Evolutionary conservation across 139 green algal species (phyloP), one percentile per base, ranked within the genome.

Genomic region (Marvania coccoides): DNA sequence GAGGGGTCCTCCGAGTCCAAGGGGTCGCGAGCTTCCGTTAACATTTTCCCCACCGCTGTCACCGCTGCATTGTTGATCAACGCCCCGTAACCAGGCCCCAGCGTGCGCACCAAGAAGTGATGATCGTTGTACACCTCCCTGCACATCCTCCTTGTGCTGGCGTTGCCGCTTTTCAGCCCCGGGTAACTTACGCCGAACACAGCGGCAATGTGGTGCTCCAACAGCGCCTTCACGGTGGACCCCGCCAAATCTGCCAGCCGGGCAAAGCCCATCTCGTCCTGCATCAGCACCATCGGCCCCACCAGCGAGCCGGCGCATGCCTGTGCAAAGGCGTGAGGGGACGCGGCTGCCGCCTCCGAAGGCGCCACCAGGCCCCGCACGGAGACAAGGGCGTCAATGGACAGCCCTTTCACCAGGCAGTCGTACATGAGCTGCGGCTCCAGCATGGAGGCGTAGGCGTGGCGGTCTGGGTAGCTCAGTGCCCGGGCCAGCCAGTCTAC

Each of bases 381-480:
- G 37, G 48, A 12, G 19, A 28, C 9, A 59, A 59, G 9, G 12
- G 9, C 9, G 9, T 59, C 9, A 9, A 59, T 59, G 9, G 30
- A 28, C 19, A 8, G 9, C 12, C 12, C 12, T 12, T 28, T 9
- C 9, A 12, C 48, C 9, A 59, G 12, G 9, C 9, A 12, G 30
- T 8, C 10, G 37, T 59, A 12, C 12, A 59, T 28, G 12, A 59
- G 9, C 42, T 51, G 42, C 19, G 42, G 42, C 19, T 19, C 42
- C 19, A 28, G 19, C 19, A 51, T 19, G 19, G 42, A 51, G 19
- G 42, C 42, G 19, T 78, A 76, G 47, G 65, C 58, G 12, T 48
- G 57, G 19, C 61, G 46, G 60, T 38, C n/a, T 1, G 74, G 55
- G 61, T 83, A 83, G 37, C 30, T 35, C 37, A 84, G 70, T 4